Base-by-base conservation (phyloP, 1,139 yeast species). In the Kodamaea fungicola region DNA sequence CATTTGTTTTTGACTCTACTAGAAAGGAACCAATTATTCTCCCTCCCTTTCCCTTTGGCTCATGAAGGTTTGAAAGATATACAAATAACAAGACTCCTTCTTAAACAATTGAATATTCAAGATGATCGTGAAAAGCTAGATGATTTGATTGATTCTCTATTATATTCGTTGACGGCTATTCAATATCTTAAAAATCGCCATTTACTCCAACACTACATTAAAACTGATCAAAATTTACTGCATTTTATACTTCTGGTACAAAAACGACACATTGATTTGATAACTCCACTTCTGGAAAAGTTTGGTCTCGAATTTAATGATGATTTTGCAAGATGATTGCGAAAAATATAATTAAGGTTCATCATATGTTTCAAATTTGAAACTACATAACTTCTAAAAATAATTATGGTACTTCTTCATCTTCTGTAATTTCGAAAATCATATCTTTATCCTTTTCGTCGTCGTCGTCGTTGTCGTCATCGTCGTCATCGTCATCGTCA, bases 81-180 rank as follows among this genome's bases (percentile, higher is more conserved):
- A 6, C 37, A 37, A 12, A 26, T 40, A 8, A 38, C 42, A 10
- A 33, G 32, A 26, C 25, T 29, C 22, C 28, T 46, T 16, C 32
- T 43, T 30, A 25, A 28, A 22, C 31, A 35, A 46, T 31, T 46
- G 51, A 32, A 39, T 33, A 16, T 49, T 34, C 34, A 33, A 3
- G 37, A 31, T 12, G 33, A 42, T 16, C 42, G 44, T 6, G 51
- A 52, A n/a, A 59, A 69, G 45, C 41, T 61, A 10, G 75, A 69
- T 45, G 75, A 69, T 48, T 57, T 69, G 46, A 52, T 67, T 9
- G 75, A 69, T 43, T 57, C 69, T 13, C 50, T 65, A 12, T 46
- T 69, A 27, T 69, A 69, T 42, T 62, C 57, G 36, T 36, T 64
- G 26, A 62, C 62, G n/a, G 49, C 58, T 2, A 47, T 59, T 13